These are phyloP conservation scores for Phytomonas sp. DNA, from an alignment of 208 protist genomes.

Conservation along the genomic window DNA sequence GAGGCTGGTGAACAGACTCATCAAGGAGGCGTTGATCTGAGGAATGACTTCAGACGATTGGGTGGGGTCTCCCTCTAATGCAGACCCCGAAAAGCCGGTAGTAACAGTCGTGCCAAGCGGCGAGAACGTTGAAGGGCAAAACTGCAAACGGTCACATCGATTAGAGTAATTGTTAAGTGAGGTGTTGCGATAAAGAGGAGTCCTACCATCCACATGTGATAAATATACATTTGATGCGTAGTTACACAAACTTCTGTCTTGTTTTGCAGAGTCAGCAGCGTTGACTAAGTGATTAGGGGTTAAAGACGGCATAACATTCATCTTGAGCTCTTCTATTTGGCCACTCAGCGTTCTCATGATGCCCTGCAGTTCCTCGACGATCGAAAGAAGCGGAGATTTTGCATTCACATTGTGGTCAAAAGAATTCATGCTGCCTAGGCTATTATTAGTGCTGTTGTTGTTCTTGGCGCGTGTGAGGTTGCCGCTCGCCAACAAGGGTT, in stretches of 20 bases:
- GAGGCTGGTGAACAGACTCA: constrained; percentile 55
- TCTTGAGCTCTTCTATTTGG: constrained; percentile 7
- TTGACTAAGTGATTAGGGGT: not conserved
- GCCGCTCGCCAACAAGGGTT: constrained; percentile 31
- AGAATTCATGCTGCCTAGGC: not conserved
- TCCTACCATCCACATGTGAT: not conserved
- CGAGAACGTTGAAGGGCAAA: not conserved
- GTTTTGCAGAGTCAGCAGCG: not conserved
- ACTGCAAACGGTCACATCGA: not conserved
- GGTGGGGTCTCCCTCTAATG: constrained; percentile 1
- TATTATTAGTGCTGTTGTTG: not conserved
- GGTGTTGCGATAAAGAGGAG: not conserved
- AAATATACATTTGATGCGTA: not conserved
- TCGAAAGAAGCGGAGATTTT: not conserved
- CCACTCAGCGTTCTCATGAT: not conserved
- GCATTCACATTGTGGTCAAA: not conserved
- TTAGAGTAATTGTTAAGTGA: not conserved
- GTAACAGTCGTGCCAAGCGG: not conserved
- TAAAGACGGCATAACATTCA: constrained; percentile 5
- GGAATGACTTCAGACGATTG: constrained; percentile 25
- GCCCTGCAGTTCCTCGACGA: not conserved
- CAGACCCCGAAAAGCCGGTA: not conserved
- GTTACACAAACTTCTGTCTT: not conserved
- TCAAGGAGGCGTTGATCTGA: constrained; percentile 57
- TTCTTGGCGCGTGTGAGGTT: not conserved